Base-by-base conservation (phyloP, 148 eudicot species). In the Dysphania ambrosioides region DNA sequence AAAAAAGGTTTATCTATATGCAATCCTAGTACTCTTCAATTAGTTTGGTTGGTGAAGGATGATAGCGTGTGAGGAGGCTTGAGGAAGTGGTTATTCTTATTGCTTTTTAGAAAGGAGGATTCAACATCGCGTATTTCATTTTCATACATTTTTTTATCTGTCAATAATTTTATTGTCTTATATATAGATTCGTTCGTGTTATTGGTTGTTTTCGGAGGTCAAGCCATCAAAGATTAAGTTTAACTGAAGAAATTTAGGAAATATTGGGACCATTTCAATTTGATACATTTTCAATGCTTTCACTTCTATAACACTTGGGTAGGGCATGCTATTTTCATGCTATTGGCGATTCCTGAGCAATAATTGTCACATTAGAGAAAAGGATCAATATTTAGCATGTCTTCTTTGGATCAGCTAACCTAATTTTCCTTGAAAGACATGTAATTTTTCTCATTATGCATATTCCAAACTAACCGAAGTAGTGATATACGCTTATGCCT, bases 241-340 rank as follows among this genome's bases (percentile, higher is more conserved):
- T 60, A 16, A 31, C 60, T 18, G 49, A 79, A 61, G 36, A 56
- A 69, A 51, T 49, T 36, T 11, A 4, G 38, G 53, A 38, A 58
- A 23, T 66, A 27, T 19, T 66, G 81, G 84, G 84, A 71, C 84
- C 76, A 74, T 70, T 16, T 47, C 70, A 58, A 26, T 77, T 36
- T 16, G 64, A 64, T 38, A 44, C 41, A 30, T 69, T 58, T 21
- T 73, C 34, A 62, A 38, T 63, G 31, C 66, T 63, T 72, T 69
- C 27, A 35, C 56, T 72, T 68, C 57, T 62, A 41, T 13, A 36
- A 77, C 71, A 73, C 70, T 68, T 73, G 78, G 41, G 69, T 31
- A 71, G 34, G 42, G 72, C 66, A 64, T 76, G 16, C 76, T 71
- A 67, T 66, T 71, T 71, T 42, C 24, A 29, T 65, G 79, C 6